Evolutionary conservation across 108 stramenopile genomes (phyloP).

Genomic region (Fistulifera solaris): DNA sequence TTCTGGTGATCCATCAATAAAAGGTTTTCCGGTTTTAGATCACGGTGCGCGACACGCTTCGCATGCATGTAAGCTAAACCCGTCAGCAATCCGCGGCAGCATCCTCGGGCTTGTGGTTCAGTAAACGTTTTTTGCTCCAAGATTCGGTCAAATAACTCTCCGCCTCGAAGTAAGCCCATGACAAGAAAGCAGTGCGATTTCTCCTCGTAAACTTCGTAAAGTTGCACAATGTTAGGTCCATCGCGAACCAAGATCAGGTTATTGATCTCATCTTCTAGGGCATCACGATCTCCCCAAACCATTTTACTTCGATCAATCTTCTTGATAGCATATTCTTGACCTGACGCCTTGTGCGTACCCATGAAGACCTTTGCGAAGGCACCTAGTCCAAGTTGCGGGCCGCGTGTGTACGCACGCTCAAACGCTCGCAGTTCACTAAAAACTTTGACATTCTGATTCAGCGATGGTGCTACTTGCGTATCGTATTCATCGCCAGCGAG

Average conservation of each 20-base stretch:
- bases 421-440: not conserved
- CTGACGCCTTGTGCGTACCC: constrained; percentile 41
- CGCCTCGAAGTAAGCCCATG: constrained; percentile 75
- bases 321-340: constrained; percentile 58
- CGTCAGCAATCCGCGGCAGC: constrained; percentile 41
- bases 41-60: constrained; percentile 50
- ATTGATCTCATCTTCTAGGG: constrained; percentile 57
- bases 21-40: constrained; percentile 62
- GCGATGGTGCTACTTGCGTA: constrained; percentile 1
- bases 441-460: constrained; percentile 5
- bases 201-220: constrained; percentile 71
- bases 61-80: constrained; percentile 84
- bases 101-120: constrained; percentile 63
- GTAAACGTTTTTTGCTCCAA: constrained; percentile 65
- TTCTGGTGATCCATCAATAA: constrained; percentile 50
- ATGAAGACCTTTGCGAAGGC: constrained; percentile 72
- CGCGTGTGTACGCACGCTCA: not conserved
- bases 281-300: constrained; percentile 48
- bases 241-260: constrained; percentile 39
- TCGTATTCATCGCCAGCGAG: constrained; percentile 6
- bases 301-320: constrained; percentile 63
- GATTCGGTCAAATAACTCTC: constrained; percentile 92
- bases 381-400: constrained; percentile 53
- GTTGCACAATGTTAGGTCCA: constrained; percentile 78
- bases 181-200: constrained; percentile 61